phyloP scores from a whole-genome alignment of 805 yeast genomes.

The Lipomyces oligophaga region DNA sequence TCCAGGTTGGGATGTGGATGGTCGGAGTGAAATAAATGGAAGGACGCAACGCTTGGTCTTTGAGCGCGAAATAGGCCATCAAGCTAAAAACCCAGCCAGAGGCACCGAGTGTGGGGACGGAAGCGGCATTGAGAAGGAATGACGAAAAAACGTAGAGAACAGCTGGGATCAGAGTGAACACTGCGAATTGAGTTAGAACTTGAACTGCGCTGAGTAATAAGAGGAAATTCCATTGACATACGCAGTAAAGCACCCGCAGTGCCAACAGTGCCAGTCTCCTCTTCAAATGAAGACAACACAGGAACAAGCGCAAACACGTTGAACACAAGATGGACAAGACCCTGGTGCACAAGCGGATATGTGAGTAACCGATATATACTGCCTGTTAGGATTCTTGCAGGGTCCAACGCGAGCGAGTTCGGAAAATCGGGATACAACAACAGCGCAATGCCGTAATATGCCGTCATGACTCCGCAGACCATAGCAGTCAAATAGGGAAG shows the following conservation, averaged over 20 bases:
- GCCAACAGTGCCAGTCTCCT: conserved; percentile 28
- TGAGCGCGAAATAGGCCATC: conserved; percentile 26
- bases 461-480: conserved; percentile 1
- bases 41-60: conserved; percentile 20
- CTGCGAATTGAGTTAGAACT: background rate
- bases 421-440: conserved; percentile 4
- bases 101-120: conserved; percentile 18
- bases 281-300: conserved; percentile 27
- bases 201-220: background rate
- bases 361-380: conserved; percentile 25
- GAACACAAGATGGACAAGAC: conserved; percentile 21
- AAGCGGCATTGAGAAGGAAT: conserved; percentile 1
- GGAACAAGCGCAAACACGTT: conserved; percentile 25
- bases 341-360: conserved; percentile 27
- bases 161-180: conserved; percentile 22
- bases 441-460: background rate
- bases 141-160: conserved; percentile 15
- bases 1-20: conserved; percentile 25
- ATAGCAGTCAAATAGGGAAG: conserved; percentile 23
- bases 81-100: conserved; percentile 28
- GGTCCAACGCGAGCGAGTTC: conserved; percentile 10
- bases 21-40: conserved; percentile 18
- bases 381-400: conserved; percentile 11
- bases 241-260: conserved; percentile 25
- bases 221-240: background rate